Evolutionary conservation across 2,329 filamentous ascomycete genomes (phyloP).

Genomic region (Pyrenochaeta sp.): DNA sequence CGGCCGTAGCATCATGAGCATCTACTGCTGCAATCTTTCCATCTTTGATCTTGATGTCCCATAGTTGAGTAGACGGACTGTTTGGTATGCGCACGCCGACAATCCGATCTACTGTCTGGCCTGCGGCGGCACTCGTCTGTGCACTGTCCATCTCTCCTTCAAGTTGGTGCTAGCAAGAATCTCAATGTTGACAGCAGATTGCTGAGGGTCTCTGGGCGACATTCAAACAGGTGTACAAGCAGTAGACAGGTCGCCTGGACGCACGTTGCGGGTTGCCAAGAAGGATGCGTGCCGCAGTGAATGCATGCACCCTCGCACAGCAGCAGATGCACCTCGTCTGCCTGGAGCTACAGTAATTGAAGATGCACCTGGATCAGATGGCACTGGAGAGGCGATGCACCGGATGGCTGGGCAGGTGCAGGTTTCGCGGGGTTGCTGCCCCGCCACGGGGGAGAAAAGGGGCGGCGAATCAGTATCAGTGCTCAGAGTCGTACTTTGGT

Average conservation of each 20-base stretch:
- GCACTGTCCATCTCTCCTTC: constrained; percentile 3
- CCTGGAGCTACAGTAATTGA: neutral
- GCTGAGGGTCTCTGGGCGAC: constrained; percentile 14
- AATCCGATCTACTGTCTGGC: constrained; percentile 36
- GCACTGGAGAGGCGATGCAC: constrained; percentile 4
- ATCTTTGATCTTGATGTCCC: constrained; percentile 47
- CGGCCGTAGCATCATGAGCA: constrained; percentile 27
- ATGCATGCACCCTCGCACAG: neutral
- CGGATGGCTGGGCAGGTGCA: constrained; percentile 9
- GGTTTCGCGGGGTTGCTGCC: constrained; percentile 27
- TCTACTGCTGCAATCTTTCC: constrained; percentile 44
- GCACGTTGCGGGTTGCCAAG: constrained; percentile 18
- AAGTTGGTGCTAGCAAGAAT: constrained; percentile 5
- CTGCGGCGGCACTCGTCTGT: constrained; percentile 7
- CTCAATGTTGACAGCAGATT: too few relatives aligned
- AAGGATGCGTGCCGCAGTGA: constrained; percentile 8
- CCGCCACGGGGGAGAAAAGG: constrained; percentile 32
- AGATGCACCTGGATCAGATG: constrained; percentile 3
- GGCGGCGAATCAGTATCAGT: constrained; percentile 33
- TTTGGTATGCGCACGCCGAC: constrained; percentile 44
- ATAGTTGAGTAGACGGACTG: constrained; percentile 37
- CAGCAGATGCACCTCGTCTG: neutral
- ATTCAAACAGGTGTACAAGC: constrained; percentile 15
- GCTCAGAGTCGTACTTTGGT: constrained; percentile 19
- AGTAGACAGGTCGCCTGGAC: constrained; percentile 9